A percentile compares a stretch with the other conserved stretches of the same genome.
Conservation (phyloP, 2,329 filamentous ascomycete genomes). For the Aspergillus glaucus region DNA sequence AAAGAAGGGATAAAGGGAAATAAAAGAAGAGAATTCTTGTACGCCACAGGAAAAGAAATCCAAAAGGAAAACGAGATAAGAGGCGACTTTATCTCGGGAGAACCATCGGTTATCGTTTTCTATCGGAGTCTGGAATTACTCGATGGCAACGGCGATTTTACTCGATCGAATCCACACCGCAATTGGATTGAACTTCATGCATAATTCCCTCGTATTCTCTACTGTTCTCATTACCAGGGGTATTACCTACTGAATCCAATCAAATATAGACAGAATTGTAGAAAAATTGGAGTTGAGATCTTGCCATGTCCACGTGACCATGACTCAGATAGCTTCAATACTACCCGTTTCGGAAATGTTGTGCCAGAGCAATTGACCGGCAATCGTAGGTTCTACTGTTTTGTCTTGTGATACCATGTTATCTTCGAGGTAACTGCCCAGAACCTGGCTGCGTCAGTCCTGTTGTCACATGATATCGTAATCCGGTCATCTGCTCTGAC, state of each 20-base stretch:
- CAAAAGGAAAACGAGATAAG: constrained; percentile 1
- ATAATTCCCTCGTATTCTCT: too few species aligned
- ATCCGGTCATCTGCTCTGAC: too few species aligned
- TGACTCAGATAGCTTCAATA: background rate
- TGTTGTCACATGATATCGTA: background rate
- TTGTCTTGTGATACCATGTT: background rate
- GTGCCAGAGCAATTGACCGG: background rate
- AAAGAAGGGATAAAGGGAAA: constrained; percentile 5
- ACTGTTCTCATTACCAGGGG: too few species aligned
- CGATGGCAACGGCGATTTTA: too few species aligned
- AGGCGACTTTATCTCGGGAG: constrained; percentile 1
- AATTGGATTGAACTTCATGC: too few species aligned
- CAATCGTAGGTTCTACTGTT: background rate
- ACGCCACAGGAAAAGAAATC: background rate
- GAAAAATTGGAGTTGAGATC: too few species aligned
- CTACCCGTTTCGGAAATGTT: background rate
- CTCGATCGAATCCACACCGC: too few species aligned
- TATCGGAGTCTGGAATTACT: too few species aligned
- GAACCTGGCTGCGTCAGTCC: too few species aligned
- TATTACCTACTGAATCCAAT: too few species aligned
- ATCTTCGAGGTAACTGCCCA: background rate
- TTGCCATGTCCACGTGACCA: background rate
- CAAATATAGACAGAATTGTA: too few species aligned
- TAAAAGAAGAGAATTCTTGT: constrained; percentile 6
- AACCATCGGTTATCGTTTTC: background rate